Percentiles rank a stretch among this genome's conserved stretches.
phyloP scores from a whole-genome alignment of 2,329 filamentous ascomycete species.

The Venturia asperata region DNA sequence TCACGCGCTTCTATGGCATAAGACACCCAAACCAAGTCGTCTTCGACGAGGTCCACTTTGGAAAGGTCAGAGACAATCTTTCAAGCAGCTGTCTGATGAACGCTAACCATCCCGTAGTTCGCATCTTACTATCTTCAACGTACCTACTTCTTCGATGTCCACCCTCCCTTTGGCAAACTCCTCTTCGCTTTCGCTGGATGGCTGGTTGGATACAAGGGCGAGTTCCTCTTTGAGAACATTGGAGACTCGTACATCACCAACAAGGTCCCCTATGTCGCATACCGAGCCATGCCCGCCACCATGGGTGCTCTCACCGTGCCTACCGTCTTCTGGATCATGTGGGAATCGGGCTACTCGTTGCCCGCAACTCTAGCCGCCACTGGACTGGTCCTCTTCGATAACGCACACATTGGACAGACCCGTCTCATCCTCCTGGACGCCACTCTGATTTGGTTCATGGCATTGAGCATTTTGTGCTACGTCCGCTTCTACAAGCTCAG shows the following conservation, averaged over 20 bases:
- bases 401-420: conserved; percentile 95
- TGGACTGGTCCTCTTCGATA: conserved; percentile 85
- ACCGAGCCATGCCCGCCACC: conserved; percentile 84
- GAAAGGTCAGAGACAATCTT: conserved; percentile 63
- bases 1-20: conserved; percentile 94
- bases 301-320: conserved; percentile 89
- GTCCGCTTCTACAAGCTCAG: conserved; percentile 96
- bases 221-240: conserved; percentile 98
- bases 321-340: conserved; percentile 97
- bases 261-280: conserved; percentile 95
- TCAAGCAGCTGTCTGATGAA: not conserved
- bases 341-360: conserved; percentile 96
- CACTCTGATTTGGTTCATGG: conserved; percentile 91
- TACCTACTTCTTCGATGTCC: conserved; percentile 99
- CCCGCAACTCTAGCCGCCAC: conserved; percentile 85
- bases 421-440: conserved; percentile 91
- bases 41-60: conserved; percentile 98
- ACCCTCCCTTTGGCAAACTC: conserved; percentile 96
- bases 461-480: conserved; percentile 86
- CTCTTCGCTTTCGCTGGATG: conserved; percentile 95
- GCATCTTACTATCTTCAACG: conserved; percentile 78
- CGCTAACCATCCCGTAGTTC: conserved; percentile 32
- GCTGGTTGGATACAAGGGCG: conserved; percentile 93
- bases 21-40: conserved; percentile 93
- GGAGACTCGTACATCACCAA: conserved; percentile 96